Conservation (phyloP, 805 yeast genomes). For the Wickerhamiella slavikovae region DNA sequence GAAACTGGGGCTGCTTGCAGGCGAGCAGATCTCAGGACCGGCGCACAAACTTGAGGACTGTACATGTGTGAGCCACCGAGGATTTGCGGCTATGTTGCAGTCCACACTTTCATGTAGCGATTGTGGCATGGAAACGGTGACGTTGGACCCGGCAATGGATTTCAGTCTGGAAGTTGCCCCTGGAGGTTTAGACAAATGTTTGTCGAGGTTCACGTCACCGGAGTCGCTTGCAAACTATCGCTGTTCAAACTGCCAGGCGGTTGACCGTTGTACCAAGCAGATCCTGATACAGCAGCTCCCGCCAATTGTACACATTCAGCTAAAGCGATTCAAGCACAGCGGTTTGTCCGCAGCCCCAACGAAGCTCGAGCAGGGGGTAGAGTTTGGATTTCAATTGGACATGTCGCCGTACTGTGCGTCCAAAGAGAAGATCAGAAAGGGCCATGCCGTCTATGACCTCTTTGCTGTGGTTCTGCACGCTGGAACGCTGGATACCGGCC, state of each 20-base stretch:
- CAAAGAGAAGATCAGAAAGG: slow-evolving; percentile 7
- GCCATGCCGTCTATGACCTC: slow-evolving; percentile 59
- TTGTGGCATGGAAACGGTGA: slow-evolving; percentile 43
- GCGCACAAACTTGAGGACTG: slow-evolving; percentile 22
- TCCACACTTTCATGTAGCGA: slow-evolving; percentile 56
- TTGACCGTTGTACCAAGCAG: slow-evolving; percentile 51
- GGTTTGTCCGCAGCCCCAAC: too few species aligned
- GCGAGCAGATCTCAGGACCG: slow-evolving; percentile 2
- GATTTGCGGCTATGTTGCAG: slow-evolving; percentile 68
- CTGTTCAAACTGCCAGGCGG: slow-evolving; percentile 44
- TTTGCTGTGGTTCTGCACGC: slow-evolving; percentile 76
- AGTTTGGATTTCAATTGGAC: slow-evolving; percentile 55
- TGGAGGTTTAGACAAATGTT: slow-evolving; percentile 35
- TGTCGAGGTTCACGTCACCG: slow-evolving; percentile 52
- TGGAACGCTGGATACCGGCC: slow-evolving; percentile 93
- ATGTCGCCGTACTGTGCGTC: slow-evolving; percentile 33
- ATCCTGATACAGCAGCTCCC: slow-evolving; percentile 51
- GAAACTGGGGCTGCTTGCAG: neutral
- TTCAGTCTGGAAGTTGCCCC: slow-evolving; percentile 49
- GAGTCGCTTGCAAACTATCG: slow-evolving; percentile 62
- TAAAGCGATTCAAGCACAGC: slow-evolving; percentile 50
- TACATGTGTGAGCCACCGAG: slow-evolving; percentile 59
- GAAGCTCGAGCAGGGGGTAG: slow-evolving; percentile 45
- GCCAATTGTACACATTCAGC: slow-evolving; percentile 60
- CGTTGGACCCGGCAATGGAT: slow-evolving; percentile 80